Base-by-base conservation (phyloP, 306 rosid genomes). In the Rosa lucieae region DNA sequence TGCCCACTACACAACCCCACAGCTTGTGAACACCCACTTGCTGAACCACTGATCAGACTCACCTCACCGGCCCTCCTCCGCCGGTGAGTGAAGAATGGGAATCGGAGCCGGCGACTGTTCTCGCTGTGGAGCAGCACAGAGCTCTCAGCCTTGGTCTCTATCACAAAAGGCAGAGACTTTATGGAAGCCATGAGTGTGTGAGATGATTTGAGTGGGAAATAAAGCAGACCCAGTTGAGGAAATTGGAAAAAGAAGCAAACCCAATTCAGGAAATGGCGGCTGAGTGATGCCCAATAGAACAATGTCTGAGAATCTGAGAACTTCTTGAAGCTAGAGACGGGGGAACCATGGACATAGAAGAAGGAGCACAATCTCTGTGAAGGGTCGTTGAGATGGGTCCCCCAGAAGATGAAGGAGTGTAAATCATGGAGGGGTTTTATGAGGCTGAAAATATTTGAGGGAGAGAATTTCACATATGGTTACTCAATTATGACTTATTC, bases 151-250 rank as follows among this genome's bases (percentile, higher is more conserved):
- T 84, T 89, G 58, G 87, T 35, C 78, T 84, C 91, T 51, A 86
- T 68, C 35, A 83, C 70, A 68, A 88, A 81, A 21, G 94, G 89
- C 9, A 81, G 73, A 56, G 92, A 83, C 76, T 86, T 84, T 15
- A 91, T 47, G 35, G 94, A 89, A 13, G 91, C 81, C 98, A 93
- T 95, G 26, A 11, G 3, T 43, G 11, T 29, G 2, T 23, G 67
- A 47, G 73, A 75, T 32, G 67, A 72, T 32, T 32, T 61, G 26
- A 5, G 72, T 15, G 47, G 73, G 70, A 72, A 89, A 74, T 17
- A 13, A 68, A 52, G 80, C 5, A 75, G 53, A 83, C 81, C 80
- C 88, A 82, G 78, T 62, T 61, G 79, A 67, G 58, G 77, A 85
- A 86, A 85, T 11, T 12, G 21, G 20, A 73, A 75, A 44, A 23